Conservation (phyloP, 495 filamentous ascomycete genomes). For the Coniosporium apollinis region DNA sequence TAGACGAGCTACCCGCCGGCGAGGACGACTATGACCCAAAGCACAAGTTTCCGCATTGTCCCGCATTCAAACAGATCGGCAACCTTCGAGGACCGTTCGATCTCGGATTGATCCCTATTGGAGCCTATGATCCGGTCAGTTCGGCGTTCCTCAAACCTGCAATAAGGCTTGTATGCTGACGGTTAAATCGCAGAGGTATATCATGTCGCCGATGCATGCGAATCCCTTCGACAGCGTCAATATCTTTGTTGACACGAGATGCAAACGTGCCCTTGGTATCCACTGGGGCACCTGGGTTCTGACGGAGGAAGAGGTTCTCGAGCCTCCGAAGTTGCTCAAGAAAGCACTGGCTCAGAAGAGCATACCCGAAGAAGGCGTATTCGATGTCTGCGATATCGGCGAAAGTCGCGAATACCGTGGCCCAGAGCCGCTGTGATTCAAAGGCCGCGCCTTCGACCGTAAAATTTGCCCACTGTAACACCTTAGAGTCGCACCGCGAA, state of each 20-base stretch:
- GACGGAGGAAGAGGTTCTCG: conserved; percentile 69
- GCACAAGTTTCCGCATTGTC: conserved; percentile 57
- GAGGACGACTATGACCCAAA: conserved; percentile 60
- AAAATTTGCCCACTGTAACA: neutral
- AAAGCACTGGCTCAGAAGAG: conserved; percentile 56
- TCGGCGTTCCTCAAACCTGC: too few relatives aligned
- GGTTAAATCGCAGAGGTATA: too few relatives aligned
- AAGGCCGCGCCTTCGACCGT: conserved; percentile 1
- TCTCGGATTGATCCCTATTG: conserved; percentile 86
- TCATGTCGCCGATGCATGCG: conserved; percentile 52
- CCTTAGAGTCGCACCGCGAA: neutral
- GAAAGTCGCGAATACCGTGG: conserved; percentile 51
- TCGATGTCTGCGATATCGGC: conserved; percentile 78
- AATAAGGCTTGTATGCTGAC: too few relatives aligned
- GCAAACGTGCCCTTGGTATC: conserved; percentile 69
- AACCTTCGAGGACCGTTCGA: conserved; percentile 73
- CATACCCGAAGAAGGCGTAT: conserved; percentile 59
- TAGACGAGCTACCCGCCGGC: conserved; percentile 44
- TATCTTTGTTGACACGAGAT: conserved; percentile 80
- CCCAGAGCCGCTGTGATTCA: neutral
- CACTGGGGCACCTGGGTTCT: conserved; percentile 90
- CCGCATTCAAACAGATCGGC: conserved; percentile 79
- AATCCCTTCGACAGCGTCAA: conserved; percentile 79
- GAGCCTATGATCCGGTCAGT: conserved; percentile 78
- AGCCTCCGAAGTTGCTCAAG: conserved; percentile 62